Conservation (phyloP, 169 alveolate species). For the Cyclospora cayetanensis region DNA sequence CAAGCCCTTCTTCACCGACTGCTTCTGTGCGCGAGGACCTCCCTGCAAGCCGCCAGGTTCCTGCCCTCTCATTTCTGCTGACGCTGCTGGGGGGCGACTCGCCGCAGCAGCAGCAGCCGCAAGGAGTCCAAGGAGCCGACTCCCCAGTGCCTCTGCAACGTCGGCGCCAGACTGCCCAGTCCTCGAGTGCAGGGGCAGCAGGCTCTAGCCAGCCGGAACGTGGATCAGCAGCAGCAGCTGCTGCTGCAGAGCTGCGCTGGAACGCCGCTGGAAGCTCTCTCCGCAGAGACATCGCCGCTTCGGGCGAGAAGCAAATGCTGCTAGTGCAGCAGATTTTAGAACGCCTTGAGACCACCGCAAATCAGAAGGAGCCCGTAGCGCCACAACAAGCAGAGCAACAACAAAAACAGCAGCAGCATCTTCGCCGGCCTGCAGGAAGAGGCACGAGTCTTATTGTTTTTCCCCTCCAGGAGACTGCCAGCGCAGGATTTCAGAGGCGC, state of each 20-base stretch:
- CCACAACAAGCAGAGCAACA: neutral
- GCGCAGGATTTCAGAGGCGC: neutral
- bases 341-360: neutral
- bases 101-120: too few species aligned
- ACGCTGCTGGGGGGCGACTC: too few species aligned
- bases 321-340: constrained; percentile 7
- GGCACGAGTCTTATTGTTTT: neutral
- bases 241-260: neutral
- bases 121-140: too few species aligned
- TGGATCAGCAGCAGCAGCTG: constrained; percentile 18
- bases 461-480: neutral
- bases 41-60: too few species aligned
- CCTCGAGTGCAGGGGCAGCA: too few species aligned
- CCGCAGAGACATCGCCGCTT: neutral
- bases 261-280: neutral
- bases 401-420: neutral
- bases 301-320: constrained; percentile 19
- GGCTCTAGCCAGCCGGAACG: too few species aligned
- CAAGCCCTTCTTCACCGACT: too few species aligned
- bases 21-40: too few species aligned
- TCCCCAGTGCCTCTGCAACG: too few species aligned
- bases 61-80: too few species aligned
- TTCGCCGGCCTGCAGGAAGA: neutral
- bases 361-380: neutral
- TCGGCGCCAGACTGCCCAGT: too few species aligned